phyloP scores from a whole-genome alignment of 1,284 basidiomycete genomes.

The Flammula alnicola region DNA sequence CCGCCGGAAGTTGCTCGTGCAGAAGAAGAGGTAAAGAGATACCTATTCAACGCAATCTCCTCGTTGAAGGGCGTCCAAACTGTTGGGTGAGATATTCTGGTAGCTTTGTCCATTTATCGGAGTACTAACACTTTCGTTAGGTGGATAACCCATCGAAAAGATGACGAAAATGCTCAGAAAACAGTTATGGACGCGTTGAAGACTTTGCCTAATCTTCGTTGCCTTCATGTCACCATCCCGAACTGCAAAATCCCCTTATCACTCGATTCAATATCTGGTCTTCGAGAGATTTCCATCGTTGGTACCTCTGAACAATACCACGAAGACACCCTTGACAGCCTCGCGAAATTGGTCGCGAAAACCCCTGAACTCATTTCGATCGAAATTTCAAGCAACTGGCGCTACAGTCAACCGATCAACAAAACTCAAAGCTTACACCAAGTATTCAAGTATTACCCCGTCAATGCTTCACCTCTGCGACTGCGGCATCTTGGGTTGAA shows the following conservation, averaged over 20 bases:
- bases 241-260: slow-evolving; percentile 6
- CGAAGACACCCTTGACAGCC: slow-evolving; percentile 1
- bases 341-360: slow-evolving; percentile 1
- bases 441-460: slow-evolving; percentile 5
- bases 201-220: slow-evolving; percentile 2
- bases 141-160: slow-evolving; percentile 6
- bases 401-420: neutral
- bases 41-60: slow-evolving; percentile 1
- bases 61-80: slow-evolving; percentile 5
- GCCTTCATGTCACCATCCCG: neutral
- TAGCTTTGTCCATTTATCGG: neutral
- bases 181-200: slow-evolving; percentile 6
- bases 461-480: slow-evolving; percentile 2
- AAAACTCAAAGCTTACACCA: slow-evolving; percentile 7
- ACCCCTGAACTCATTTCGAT: slow-evolving; percentile 4
- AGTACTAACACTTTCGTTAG: neutral
- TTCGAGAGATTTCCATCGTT: slow-evolving; percentile 2
- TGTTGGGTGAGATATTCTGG: slow-evolving; percentile 3
- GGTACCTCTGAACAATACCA: slow-evolving; percentile 1
- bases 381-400: slow-evolving; percentile 5
- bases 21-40: neutral
- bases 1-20: neutral
- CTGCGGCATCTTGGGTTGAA: slow-evolving; percentile 7
- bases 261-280: neutral
- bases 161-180: neutral